Base-by-base conservation (phyloP, 2,329 filamentous ascomycete species). In the Fusarium tuaranense region DNA sequence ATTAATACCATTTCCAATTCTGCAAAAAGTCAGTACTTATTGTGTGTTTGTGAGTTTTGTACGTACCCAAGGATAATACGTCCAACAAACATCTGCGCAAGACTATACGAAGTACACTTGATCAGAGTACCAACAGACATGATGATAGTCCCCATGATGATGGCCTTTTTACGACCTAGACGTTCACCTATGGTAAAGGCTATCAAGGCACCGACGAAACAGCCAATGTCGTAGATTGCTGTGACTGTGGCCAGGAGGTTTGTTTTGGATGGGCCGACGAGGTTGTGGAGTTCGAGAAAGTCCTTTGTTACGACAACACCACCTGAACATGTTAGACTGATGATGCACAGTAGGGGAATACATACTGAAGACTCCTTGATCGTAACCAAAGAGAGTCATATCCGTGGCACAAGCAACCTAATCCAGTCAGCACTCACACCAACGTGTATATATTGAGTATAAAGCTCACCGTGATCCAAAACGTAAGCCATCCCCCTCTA, bases 1-100 rank as follows among this genome's bases (percentile, higher is more conserved):
- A n/a, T 76, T 85, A 74, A 88, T 85, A 2, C 72, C 72, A 13
- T 74, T 70, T 1, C 65, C 65, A 20, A 70, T 65, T 3, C 59
- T 74, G 12, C 2, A 20, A n/a, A n/a, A n/a, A 65, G 36, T 41
- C 34, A 38, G 9, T n/a, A 4, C 10, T 13, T 0, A 34, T 2
- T 10, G 2, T 13, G 5, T 3, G 1, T 13, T n/a, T 1, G 1
- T 8, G 7, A 7, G 5, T 4, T 30, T 41, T n/a, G 0, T 13
- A 36, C 64, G 63, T 13, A 69, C 72, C 71, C 71, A 3, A 74
- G 39, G 2, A 74, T 10, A 12, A 71, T 58, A 2, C 72, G 68
- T 1, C 72, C 71, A 1, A 66, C 71, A 13, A 71, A 48, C 71
- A 74, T 74, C 34, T 74, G 71, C 0, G 51, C 48, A 16, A 74